Percentiles rank a stretch among this genome's conserved stretches.
phyloP scores from a whole-genome alignment of 106 monocot species.

The Iris macrosiphon region DNA sequence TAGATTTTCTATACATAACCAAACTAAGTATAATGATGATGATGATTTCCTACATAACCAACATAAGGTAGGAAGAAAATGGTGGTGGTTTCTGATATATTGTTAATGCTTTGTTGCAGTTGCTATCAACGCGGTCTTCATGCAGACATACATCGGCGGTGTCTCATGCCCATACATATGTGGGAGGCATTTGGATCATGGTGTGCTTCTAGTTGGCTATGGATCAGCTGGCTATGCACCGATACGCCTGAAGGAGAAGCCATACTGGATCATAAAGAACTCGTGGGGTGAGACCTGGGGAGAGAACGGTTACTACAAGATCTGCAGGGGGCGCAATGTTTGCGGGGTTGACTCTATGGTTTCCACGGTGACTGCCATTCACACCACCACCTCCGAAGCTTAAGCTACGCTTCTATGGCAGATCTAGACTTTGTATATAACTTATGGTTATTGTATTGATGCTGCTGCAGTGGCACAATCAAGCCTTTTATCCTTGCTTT shows the following conservation, averaged over 20 bases:
- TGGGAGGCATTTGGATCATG: conserved; percentile 62
- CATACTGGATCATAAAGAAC: conserved; percentile 97
- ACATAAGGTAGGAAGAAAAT: too few species aligned
- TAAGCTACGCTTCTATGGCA: too few species aligned
- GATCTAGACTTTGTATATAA: too few species aligned
- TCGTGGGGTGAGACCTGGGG: conserved; percentile 97
- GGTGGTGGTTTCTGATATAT: background rate
- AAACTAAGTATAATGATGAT: too few species aligned
- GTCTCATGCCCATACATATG: conserved; percentile 93
- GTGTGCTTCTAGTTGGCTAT: conserved; percentile 83
- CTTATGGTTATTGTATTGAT: too few species aligned
- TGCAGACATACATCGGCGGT: conserved; percentile 88
- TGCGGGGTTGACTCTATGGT: conserved; percentile 94
- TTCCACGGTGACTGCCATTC: conserved; percentile 61
- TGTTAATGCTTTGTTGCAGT: conserved; percentile 65
- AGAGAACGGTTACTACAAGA: conserved; percentile 81
- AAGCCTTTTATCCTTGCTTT: too few species aligned
- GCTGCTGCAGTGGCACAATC: too few species aligned
- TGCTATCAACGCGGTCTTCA: conserved; percentile 78
- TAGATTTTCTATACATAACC: too few species aligned
- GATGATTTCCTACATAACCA: too few species aligned
- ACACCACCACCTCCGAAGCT: background rate
- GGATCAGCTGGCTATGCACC: conserved; percentile 71
- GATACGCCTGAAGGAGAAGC: conserved; percentile 78
- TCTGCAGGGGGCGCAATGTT: conserved; percentile 79